These are phyloP conservation scores for Colletotrichum simmondsii DNA, from an alignment of 2,329 filamentous ascomycete genomes.

Conservation along the genomic window DNA sequence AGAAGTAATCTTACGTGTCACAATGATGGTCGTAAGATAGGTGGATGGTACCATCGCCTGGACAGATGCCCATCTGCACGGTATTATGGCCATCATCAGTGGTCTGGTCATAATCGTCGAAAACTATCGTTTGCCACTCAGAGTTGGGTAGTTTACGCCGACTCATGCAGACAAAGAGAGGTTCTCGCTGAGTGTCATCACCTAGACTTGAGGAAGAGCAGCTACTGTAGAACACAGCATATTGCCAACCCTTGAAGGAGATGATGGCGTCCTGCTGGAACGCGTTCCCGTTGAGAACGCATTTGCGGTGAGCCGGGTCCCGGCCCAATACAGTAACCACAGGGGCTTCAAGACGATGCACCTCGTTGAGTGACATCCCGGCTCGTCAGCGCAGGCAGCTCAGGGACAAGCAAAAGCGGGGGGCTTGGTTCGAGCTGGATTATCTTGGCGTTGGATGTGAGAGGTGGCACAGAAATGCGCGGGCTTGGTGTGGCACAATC, in stretches of 20 bases:
- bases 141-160: not conserved
- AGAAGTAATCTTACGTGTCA: not conserved
- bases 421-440: not conserved
- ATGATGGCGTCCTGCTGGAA: not conserved
- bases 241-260: not conserved
- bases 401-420: not conserved
- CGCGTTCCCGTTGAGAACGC: not conserved
- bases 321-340: not conserved
- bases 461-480: not conserved
- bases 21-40: not conserved
- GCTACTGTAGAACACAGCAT: not conserved
- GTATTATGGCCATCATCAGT: not conserved
- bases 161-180: not conserved
- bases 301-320: conserved; percentile 1
- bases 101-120: not conserved
- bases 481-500: not conserved
- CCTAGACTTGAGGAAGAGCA: not conserved
- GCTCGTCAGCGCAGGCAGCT: not conserved
- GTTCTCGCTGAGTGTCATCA: not conserved
- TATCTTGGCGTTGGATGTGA: not conserved
- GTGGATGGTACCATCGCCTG: not conserved
- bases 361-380: conserved; percentile 15
- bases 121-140: not conserved
- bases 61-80: not conserved
- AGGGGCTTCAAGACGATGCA: conserved; percentile 13